Conservation (phyloP, 148 eudicot species). For the Hydrangea macrophylla region DNA sequence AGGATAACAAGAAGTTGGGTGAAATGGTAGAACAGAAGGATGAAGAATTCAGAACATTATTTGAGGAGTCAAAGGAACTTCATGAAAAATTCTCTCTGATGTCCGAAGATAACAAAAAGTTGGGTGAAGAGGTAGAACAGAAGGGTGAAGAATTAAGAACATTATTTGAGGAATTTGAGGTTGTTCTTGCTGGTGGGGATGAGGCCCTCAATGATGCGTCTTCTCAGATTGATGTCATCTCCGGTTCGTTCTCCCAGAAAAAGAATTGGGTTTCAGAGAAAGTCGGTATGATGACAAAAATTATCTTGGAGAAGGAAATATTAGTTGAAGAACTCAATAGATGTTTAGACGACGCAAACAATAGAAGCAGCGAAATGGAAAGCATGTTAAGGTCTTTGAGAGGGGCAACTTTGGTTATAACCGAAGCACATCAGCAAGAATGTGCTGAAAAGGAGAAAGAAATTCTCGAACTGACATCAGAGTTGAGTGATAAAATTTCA, state of each 20-base stretch:
- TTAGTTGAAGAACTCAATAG: slow-evolving; percentile 53
- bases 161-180: slow-evolving; percentile 68
- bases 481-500: slow-evolving; percentile 37
- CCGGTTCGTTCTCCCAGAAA: slow-evolving; percentile 36
- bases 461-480: slow-evolving; percentile 37
- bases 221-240: slow-evolving; percentile 45
- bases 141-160: too few species aligned
- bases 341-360: slow-evolving; percentile 65
- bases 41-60: slow-evolving; percentile 31
- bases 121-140: too few species aligned
- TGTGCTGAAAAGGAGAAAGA: slow-evolving; percentile 62
- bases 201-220: slow-evolving; percentile 62
- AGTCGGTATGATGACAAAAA: slow-evolving; percentile 51
- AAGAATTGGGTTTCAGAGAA: slow-evolving; percentile 51
- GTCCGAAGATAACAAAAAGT: too few species aligned
- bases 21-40: slow-evolving; percentile 52
- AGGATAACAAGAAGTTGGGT: slow-evolving; percentile 46
- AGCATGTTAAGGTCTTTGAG: slow-evolving; percentile 76
- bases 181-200: slow-evolving; percentile 57
- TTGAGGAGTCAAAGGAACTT: slow-evolving; percentile 58
- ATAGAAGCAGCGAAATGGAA: slow-evolving; percentile 59
- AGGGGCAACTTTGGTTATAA: slow-evolving; percentile 74
- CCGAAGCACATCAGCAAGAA: slow-evolving; percentile 75
- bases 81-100: too few species aligned
- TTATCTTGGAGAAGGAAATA: slow-evolving; percentile 62